These are phyloP conservation scores for Lenzites betulinus DNA, from an alignment of 768 basidiomycete species.

Conservation along the genomic window DNA sequence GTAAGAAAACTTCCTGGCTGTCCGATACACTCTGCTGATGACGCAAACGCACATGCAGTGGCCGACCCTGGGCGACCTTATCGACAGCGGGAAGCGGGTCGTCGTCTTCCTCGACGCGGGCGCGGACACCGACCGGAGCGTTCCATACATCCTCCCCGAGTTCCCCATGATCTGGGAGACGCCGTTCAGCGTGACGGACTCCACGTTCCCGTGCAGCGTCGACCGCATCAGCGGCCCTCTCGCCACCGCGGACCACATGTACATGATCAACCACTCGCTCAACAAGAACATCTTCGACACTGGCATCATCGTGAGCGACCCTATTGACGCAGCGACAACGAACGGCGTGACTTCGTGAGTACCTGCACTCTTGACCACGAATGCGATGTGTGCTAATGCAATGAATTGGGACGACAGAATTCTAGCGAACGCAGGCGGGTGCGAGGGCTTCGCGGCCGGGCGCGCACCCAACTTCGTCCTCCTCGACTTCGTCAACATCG, in stretches of 20 bases:
- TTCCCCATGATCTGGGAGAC: conserved; percentile 65
- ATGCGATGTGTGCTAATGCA: conserved; percentile 39
- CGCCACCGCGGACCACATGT: conserved; percentile 51
- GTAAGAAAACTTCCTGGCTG: conserved; percentile 9
- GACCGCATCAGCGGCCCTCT: conserved; percentile 54
- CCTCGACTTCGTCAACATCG: conserved; percentile 54
- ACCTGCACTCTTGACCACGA: too few species aligned
- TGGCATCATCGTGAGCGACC: conserved; percentile 33
- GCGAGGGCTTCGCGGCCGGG: conserved; percentile 44
- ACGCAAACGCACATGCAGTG: conserved; percentile 42
- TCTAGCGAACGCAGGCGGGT: conserved; percentile 45
- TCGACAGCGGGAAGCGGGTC: conserved; percentile 58
- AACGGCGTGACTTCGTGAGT: conserved; percentile 35
- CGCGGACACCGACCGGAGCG: conserved; percentile 35
- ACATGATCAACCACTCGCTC: conserved; percentile 61
- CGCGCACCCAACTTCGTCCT: conserved; percentile 55
- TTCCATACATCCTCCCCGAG: conserved; percentile 57
- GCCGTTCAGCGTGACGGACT: conserved; percentile 52
- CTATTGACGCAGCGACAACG: conserved; percentile 31
- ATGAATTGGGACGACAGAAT: conserved; percentile 37
- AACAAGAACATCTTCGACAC: conserved; percentile 41
- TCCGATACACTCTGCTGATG: neutral
- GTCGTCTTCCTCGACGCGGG: conserved; percentile 62
- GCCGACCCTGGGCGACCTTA: conserved; percentile 66
- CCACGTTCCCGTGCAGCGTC: conserved; percentile 54